phyloP scores from a whole-genome alignment of 73 alveolate genomes.

The Paramecium biaurelia region DNA sequence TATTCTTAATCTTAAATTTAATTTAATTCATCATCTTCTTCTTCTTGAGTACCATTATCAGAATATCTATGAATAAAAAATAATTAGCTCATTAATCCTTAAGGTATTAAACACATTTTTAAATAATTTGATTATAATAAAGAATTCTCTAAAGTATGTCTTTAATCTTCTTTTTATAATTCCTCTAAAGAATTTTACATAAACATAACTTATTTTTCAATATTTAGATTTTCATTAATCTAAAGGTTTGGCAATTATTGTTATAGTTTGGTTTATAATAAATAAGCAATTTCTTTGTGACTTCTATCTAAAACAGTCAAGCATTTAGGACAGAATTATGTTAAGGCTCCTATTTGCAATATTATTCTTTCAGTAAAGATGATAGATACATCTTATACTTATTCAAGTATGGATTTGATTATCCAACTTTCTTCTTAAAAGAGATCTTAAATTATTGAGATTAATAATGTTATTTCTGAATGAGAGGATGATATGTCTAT shows the following conservation, averaged over 20 bases:
- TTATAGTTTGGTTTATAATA: not conserved
- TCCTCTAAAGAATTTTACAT: not conserved
- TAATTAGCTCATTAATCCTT: conserved; percentile 3
- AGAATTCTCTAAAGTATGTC: not conserved
- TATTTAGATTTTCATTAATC: not conserved
- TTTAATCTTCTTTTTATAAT: not conserved
- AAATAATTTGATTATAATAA: not conserved
- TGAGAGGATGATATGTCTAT: not conserved
- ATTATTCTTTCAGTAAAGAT: not conserved
- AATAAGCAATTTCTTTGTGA: not conserved
- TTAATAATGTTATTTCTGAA: not conserved
- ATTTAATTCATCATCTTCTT: not conserved
- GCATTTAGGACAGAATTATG: not conserved
- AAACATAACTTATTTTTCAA: not conserved
- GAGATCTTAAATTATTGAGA: conserved; percentile 1
- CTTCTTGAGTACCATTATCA: not conserved
- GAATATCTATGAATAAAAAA: not conserved
- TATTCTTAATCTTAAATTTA: not conserved
- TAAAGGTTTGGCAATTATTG: not conserved
- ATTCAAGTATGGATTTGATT: not conserved
- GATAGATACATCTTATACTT: not conserved
- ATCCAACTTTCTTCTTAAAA: not conserved
- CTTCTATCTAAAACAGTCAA: not conserved
- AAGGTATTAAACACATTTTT: not conserved
- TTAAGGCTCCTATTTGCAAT: not conserved